Base-by-base conservation (phyloP, 805 yeast genomes). In the Sugiyamaella smithiae region DNA sequence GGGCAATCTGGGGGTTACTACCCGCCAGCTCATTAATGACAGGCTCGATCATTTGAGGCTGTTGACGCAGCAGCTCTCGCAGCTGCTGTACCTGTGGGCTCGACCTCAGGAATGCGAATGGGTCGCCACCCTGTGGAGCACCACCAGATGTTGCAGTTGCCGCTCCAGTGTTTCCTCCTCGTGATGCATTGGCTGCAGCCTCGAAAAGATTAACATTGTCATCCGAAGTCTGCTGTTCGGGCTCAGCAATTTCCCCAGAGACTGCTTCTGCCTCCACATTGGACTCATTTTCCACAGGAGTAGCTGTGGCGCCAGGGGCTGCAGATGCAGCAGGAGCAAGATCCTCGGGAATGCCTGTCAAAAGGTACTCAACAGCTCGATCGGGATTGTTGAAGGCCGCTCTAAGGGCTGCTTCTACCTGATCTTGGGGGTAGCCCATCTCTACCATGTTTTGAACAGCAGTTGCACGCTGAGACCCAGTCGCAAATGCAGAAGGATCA, bases 341-440 rank as follows among this genome's bases (percentile, higher is more conserved):
- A 25, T 71, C 65, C 60, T 84, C 91, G 19, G 97, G 96, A 38
- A 91, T 79, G 2, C 97, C 98, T 41, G 90, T 88, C 56, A 93
- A 72, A 44, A 93, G 74, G 66, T 91, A 90, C 66, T 93, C 99
- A 11, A 93, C 98, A 0, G 99, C 99, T 61, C 99, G 82, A 65
- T 91, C 98, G 17, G 99, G 98, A 68, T 93, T 90, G 70, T 91
- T 91, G 72, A 82, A 93, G 1, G 99, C 98, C 12, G 96, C 96
- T 59, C 95, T 81, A 65, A 93, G 72, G 0, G 99, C 99, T 40
- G 81, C 78, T 68, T 88, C 95, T 22, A 88, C 97, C 64, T 88
- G 87, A 14, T 80, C 77, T 59, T 95, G 81, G 45, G 85, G 88
- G 64, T 89, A 93, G 6, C 99, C 99, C 97, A 93, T 89, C 57